Evolutionary conservation across 257 asterid species (phyloP).

Genomic region (Nicotiana sylvestris): DNA sequence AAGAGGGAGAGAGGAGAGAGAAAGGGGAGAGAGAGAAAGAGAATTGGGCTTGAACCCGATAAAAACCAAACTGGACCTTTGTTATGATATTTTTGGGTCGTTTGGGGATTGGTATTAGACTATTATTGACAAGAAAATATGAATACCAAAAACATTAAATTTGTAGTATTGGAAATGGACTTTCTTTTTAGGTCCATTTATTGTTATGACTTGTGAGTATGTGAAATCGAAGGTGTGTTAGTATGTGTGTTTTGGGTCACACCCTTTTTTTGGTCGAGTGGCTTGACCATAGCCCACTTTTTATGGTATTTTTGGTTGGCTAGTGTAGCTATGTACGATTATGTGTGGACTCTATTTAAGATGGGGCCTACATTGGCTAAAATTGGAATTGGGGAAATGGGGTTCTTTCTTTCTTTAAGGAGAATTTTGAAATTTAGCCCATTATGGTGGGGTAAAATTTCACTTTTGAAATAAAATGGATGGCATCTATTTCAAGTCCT

Average conservation of each 20-base stretch:
- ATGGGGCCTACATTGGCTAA: constrained; percentile 1
- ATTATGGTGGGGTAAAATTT: neutral
- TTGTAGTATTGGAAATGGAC: neutral
- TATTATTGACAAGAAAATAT: too few relatives aligned
- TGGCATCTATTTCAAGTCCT: neutral
- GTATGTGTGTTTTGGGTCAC: neutral
- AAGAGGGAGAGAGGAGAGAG: constrained; percentile 27
- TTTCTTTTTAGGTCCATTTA: neutral
- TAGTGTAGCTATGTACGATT: neutral
- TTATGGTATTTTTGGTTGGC: neutral
- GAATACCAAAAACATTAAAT: neutral
- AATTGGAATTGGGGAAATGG: neutral
- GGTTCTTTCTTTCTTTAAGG: neutral
- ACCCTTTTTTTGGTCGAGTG: neutral
- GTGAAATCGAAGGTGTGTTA: neutral
- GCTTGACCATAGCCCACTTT: neutral
- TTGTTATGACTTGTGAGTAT: neutral
- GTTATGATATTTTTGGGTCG: neutral
- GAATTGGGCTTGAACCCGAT: constrained; percentile 70
- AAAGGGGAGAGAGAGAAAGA: constrained; percentile 19
- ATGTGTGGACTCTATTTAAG: neutral
- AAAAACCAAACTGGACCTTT: constrained; percentile 50
- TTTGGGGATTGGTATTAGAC: neutral
- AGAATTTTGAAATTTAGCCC: constrained; percentile 3
- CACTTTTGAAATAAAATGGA: neutral